Base-by-base conservation (phyloP, 139 green algal genomes). In the Ettlia oleoabundans region DNA sequence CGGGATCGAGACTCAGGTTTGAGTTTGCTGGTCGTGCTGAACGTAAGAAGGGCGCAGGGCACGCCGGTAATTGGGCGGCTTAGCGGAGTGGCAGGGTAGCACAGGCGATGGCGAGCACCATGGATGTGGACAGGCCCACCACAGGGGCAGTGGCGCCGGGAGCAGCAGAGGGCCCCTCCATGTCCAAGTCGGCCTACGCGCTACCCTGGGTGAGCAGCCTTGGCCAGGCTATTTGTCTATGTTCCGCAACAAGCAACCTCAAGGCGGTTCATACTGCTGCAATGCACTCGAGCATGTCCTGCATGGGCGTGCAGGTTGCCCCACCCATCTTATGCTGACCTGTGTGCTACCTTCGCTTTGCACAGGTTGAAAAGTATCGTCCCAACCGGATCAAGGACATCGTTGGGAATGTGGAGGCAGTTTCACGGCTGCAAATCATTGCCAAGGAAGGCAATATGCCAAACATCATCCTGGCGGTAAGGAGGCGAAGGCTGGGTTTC, bases 371-470 rank as follows among this genome's bases (percentile, higher is more conserved):
- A 64, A 99, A 99, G 84, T 99, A 98, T 78, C 87, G 97, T 1
- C 97, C 97, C 0, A 85, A 69, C 30, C 70, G 87, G 4, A 93
- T 99, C 19, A 91, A 89, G 10, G 96, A 99, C 47, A 96, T 99
- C 26, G 96, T 99, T 30, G 96, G 96, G 40, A 99, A 99, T 70
- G 80, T 82, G 3, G 96, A 99, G 30, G 97, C 97, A 0, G 95
- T 99, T 1, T 89, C 89, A 1, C 88, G 97, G 6, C 86, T 99
- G n/a, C 77, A 82, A 43, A 89, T 97, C 53, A 98, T 99, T 55
- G 93, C 95, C 24, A 90, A 96, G 30, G 92, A 98, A 68, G 97
- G 97, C 67, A 98, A 98, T 85, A 96, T 99, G 90, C 96, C 96
- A 37, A 99, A 99, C 88, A 69, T 99, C 63, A 98, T 99, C 41